Conservation (phyloP, 2,329 filamentous ascomycete species). For the Elsinoe batatas region DNA sequence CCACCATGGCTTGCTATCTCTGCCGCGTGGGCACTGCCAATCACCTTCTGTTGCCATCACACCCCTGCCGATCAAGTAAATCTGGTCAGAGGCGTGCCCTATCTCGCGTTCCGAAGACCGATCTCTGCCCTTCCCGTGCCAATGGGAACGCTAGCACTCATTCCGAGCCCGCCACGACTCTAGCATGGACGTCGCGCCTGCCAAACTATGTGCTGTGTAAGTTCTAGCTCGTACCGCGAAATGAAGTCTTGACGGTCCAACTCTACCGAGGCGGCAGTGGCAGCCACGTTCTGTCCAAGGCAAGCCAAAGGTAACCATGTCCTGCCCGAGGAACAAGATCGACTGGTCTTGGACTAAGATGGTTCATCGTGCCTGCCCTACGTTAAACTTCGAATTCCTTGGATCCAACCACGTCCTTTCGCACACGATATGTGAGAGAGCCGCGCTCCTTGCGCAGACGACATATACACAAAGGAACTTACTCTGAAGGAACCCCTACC, state of each 20-base stretch:
- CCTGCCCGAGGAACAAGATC: neutral
- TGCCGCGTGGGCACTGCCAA: neutral
- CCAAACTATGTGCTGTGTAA: neutral
- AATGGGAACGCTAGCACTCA: neutral
- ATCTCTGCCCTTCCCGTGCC: neutral
- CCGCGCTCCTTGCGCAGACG: neutral
- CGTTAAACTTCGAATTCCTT: neutral
- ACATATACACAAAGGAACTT: neutral
- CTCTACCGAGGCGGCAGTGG: slow-evolving; percentile 6
- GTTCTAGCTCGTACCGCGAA: neutral
- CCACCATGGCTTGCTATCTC: neutral
- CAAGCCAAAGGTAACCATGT: neutral
- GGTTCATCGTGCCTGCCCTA: slow-evolving; percentile 1
- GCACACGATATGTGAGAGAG: slow-evolving; percentile 4
- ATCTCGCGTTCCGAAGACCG: neutral
- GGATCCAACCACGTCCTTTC: neutral
- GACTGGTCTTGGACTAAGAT: neutral
- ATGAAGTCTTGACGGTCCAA: neutral
- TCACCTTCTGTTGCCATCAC: neutral
- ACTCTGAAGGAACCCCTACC: neutral
- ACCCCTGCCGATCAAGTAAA: slow-evolving; percentile 2
- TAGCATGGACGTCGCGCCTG: neutral
- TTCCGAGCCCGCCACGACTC: slow-evolving; percentile 2
- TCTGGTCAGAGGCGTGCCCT: neutral
- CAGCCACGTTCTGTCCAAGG: neutral